A percentile compares a stretch with the other conserved stretches of the same genome.
Conservation (phyloP, 306 rosid species). For the Casuarina equisetifolia region DNA sequence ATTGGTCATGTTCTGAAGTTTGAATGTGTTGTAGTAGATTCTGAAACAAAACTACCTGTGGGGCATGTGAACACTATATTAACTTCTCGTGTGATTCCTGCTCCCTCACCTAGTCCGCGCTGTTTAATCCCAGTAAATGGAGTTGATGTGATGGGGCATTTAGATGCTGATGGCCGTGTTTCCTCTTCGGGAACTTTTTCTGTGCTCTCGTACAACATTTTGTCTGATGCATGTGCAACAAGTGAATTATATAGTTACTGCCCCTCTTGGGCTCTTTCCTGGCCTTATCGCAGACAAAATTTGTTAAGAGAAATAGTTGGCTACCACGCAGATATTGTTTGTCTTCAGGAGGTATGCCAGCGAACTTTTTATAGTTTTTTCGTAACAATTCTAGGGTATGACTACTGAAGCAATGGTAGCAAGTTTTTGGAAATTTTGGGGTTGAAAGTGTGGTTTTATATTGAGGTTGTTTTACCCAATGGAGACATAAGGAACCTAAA, state of each 20-base stretch:
- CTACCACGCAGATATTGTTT: constrained; percentile 89
- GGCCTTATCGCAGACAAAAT: constrained; percentile 99
- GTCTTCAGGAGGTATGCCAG: constrained; percentile 92
- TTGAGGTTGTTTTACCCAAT: not conserved
- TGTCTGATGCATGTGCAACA: constrained; percentile 84
- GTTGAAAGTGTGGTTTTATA: not conserved
- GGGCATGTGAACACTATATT: constrained; percentile 66
- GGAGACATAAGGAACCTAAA: not conserved
- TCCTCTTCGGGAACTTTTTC: constrained; percentile 78
- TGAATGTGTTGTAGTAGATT: constrained; percentile 85
- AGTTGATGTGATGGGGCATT: constrained; percentile 67
- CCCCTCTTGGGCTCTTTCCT: constrained; percentile 98
- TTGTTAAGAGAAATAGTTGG: constrained; percentile 91
- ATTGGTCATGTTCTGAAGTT: constrained; percentile 90
- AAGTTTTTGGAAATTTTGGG: not conserved
- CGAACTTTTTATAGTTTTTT: constrained; percentile 22
- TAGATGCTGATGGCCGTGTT: constrained; percentile 73
- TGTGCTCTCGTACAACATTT: constrained; percentile 89
- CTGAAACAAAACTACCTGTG: constrained; percentile 63
- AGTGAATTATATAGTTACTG: constrained; percentile 78
- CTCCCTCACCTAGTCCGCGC: constrained; percentile 92
- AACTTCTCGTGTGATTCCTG: constrained; percentile 92
- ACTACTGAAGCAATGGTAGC: not conserved
- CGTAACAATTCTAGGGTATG: constrained; percentile 15
- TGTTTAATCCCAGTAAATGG: constrained; percentile 57